These are phyloP conservation scores for Simmondsia chinensis DNA, from an alignment of 148 eudicot species.

Conservation along the genomic window DNA sequence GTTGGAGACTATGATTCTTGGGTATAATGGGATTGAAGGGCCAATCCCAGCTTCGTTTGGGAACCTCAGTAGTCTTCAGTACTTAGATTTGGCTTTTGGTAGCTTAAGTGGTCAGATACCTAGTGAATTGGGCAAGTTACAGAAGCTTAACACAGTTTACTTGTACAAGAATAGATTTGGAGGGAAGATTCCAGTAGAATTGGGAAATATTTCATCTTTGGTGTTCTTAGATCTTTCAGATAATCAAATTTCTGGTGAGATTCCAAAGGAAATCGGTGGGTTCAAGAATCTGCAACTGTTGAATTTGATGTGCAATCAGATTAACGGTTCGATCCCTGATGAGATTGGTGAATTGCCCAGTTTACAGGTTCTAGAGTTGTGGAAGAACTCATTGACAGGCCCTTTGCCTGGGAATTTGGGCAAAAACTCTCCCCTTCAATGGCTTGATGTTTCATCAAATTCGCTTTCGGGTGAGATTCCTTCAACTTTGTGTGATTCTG, in stretches of 20 bases:
- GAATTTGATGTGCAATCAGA: constrained; percentile 63
- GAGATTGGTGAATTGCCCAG: constrained; percentile 34
- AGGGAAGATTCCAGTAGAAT: constrained; percentile 50
- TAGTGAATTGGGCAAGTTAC: constrained; percentile 46
- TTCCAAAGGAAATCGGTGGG: constrained; percentile 43
- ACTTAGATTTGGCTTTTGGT: constrained; percentile 69
- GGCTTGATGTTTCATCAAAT: constrained; percentile 83
- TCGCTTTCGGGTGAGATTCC: constrained; percentile 70
- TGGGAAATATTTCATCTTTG: constrained; percentile 43
- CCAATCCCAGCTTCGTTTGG: constrained; percentile 61
- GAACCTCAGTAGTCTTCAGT: constrained; percentile 59
- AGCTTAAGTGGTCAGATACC: constrained; percentile 69
- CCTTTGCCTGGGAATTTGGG: constrained; percentile 64
- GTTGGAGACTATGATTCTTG: constrained; percentile 58
- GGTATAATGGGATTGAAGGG: constrained; percentile 67
- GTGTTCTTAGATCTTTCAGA: constrained; percentile 65
- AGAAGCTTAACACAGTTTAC: constrained; percentile 40
- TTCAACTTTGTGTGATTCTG: constrained; percentile 33
- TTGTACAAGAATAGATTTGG: constrained; percentile 56
- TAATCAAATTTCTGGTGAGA: constrained; percentile 54
- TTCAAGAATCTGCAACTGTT: constrained; percentile 56
- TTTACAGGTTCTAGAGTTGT: constrained; percentile 52
- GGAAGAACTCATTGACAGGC: constrained; percentile 73
- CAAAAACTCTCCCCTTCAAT: constrained; percentile 43
- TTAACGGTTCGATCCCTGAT: constrained; percentile 51